A percentile compares a stretch with the other conserved stretches of the same genome.
Conservation (phyloP, 768 basidiomycete genomes). For the Podaxis sp. region DNA sequence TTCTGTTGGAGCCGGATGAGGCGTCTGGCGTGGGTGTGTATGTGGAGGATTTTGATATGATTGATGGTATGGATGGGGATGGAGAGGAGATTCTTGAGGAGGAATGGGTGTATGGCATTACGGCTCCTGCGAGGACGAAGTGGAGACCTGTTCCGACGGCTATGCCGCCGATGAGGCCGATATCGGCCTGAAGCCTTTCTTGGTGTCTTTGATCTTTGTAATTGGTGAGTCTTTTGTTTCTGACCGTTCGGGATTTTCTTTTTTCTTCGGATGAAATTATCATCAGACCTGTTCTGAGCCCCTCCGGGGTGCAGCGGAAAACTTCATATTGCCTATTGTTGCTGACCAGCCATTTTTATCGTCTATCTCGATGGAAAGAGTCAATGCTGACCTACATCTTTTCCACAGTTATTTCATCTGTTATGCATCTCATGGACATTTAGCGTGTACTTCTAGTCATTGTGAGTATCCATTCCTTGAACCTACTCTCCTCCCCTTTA, state of each 20-base stretch:
- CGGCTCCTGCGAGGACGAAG: slow-evolving; percentile 48
- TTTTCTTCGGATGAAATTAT: slow-evolving; percentile 42
- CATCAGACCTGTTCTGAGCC: slow-evolving; percentile 70
- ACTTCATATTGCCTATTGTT: slow-evolving; percentile 52
- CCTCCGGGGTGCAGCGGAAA: slow-evolving; percentile 48
- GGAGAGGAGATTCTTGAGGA: slow-evolving; percentile 40
- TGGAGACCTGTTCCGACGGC: slow-evolving; percentile 56
- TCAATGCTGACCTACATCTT: neutral
- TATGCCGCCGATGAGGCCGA: slow-evolving; percentile 61
- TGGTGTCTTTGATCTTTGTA: slow-evolving; percentile 20
- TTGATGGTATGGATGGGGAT: slow-evolving; percentile 21
- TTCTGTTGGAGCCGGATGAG: slow-evolving; percentile 68
- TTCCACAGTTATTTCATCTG: neutral
- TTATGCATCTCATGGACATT: neutral
- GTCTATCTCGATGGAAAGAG: neutral
- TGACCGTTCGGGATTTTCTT: slow-evolving; percentile 9
- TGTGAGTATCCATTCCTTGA: neutral
- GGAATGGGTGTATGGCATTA: slow-evolving; percentile 67
- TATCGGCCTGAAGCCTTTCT: slow-evolving; percentile 30
- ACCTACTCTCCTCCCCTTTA: neutral
- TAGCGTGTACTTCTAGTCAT: slow-evolving; percentile 1
- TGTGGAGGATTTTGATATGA: slow-evolving; percentile 69
- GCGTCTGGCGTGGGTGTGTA: slow-evolving; percentile 75
- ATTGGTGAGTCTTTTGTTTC: slow-evolving; percentile 35
- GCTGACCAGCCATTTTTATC: slow-evolving; percentile 27